Percentiles rank a stretch among this genome's conserved stretches.
Conservation (phyloP, 164 flowering plant genomes). For the Berberis vulgaris region DNA sequence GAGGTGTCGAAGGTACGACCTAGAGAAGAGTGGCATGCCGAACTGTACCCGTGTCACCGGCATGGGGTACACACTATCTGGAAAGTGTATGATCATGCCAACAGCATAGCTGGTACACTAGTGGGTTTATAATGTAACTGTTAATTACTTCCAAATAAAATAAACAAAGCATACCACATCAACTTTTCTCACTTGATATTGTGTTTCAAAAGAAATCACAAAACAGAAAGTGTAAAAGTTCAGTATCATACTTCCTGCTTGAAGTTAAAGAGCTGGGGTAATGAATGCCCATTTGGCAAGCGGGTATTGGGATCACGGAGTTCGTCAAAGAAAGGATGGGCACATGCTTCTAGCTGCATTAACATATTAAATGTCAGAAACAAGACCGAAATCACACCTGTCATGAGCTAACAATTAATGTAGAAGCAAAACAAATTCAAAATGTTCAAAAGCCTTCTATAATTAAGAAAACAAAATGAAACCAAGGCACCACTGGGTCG, state of each 20-base stretch:
- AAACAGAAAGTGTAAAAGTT: neutral
- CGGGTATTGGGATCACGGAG: conserved; percentile 87
- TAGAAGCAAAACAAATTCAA: neutral
- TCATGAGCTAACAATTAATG: neutral
- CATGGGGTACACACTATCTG: no score
- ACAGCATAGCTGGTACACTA: no score
- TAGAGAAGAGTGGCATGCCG: no score
- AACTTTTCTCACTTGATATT: neutral
- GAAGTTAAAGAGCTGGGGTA: conserved; percentile 88
- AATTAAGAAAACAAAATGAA: neutral
- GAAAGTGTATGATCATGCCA: no score
- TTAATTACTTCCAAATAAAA: no score
- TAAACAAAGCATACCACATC: no score
- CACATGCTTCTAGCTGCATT: conserved; percentile 88
- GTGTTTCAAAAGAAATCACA: neutral
- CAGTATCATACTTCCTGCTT: conserved; percentile 64
- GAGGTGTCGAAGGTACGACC: no score
- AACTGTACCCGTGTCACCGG: no score
- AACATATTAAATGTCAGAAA: neutral
- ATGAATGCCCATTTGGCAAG: conserved; percentile 79
- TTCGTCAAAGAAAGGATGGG: conserved; percentile 94
- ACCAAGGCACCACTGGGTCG: neutral
- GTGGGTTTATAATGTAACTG: no score
- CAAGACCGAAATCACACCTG: neutral
- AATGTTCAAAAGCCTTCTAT: neutral